Conservation (phyloP, 202 grass and related monocot species). For the Panicum virgatum region DNA sequence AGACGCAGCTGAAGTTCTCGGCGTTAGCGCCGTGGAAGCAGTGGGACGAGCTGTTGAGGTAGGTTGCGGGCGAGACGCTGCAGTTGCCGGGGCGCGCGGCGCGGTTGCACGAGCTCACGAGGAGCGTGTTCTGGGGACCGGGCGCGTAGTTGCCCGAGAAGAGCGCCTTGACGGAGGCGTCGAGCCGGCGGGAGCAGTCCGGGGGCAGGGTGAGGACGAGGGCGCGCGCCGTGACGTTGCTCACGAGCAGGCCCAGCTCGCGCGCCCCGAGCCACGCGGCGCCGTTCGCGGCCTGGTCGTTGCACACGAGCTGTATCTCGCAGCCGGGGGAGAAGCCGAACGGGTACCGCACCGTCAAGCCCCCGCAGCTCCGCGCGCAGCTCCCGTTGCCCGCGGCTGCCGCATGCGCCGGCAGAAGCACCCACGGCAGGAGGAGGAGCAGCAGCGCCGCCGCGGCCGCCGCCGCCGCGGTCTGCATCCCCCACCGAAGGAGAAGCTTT, state of each 20-base stretch:
- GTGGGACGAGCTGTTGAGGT: neutral
- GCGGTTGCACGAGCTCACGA: slow-evolving; percentile 11
- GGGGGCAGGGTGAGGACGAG: slow-evolving; percentile 8
- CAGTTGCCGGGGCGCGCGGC: neutral
- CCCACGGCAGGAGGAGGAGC: neutral
- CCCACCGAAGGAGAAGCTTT: neutral
- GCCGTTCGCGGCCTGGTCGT: slow-evolving; percentile 12
- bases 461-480: neutral
- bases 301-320: slow-evolving; percentile 38
- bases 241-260: slow-evolving; percentile 37
- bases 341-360: slow-evolving; percentile 44
- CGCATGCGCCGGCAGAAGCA: neutral
- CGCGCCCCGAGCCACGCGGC: neutral
- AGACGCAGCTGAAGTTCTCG: slow-evolving; percentile 9
- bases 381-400: neutral
- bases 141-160: slow-evolving; percentile 33
- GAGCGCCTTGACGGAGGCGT: neutral
- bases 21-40: neutral
- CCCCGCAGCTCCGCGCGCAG: slow-evolving; percentile 46
- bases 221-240: slow-evolving; percentile 48
- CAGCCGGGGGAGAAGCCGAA: slow-evolving; percentile 74
- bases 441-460: neutral
- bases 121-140: slow-evolving; percentile 5
- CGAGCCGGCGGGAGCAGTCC: slow-evolving; percentile 37
- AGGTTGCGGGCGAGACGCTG: neutral